phyloP scores from a whole-genome alignment of 768 basidiomycete species.

The Tulasnella sp. region DNA sequence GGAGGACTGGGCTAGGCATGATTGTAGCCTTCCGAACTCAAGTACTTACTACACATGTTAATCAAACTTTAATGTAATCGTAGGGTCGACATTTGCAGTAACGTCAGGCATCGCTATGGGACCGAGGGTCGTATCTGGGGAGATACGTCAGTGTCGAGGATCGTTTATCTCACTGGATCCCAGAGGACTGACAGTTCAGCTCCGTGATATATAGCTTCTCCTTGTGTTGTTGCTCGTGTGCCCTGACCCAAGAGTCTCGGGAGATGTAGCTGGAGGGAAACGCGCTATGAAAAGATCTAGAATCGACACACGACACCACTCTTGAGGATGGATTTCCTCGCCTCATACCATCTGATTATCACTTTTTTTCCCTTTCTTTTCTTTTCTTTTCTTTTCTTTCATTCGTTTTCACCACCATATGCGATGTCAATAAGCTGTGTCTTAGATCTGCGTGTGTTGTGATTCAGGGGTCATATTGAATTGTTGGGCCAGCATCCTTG shows the following conservation, averaged over 20 bases:
- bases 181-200: background rate
- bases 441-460: no score
- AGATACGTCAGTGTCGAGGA: slow-evolving; percentile 27
- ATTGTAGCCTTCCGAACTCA: slow-evolving; percentile 26
- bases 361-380: no score
- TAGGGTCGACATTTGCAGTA: slow-evolving; percentile 30
- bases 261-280: slow-evolving; percentile 16
- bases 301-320: no score
- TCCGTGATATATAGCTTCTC: background rate
- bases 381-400: no score
- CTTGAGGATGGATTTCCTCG: no score
- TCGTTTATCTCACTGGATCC: background rate
- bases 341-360: no score
- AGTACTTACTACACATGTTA: slow-evolving; percentile 19
- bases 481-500: no score
- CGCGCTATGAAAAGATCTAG: no score
- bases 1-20: slow-evolving; percentile 31
- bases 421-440: no score
- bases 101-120: slow-evolving; percentile 34
- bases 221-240: slow-evolving; percentile 8
- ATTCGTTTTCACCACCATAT: no score
- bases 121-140: slow-evolving; percentile 35
- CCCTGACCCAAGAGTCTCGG: slow-evolving; percentile 15
- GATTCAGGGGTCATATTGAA: no score
- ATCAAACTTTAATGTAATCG: slow-evolving; percentile 9